Percentiles rank a stretch among this genome's conserved stretches.
Conservation (phyloP, 495 filamentous ascomycete genomes). For the Hapsidospora chrysogenum region DNA sequence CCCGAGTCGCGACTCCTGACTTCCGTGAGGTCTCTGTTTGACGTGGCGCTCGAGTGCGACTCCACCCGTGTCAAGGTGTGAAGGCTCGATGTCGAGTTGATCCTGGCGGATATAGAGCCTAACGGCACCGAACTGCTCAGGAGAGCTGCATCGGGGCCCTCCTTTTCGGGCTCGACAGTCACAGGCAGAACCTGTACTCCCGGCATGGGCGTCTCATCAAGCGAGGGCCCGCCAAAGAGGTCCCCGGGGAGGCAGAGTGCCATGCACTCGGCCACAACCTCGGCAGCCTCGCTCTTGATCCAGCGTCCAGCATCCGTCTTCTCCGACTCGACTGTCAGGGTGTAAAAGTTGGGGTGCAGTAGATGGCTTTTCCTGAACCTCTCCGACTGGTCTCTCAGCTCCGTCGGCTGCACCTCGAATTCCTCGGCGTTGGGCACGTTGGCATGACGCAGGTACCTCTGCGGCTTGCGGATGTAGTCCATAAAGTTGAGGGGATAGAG, state of each 20-base stretch:
- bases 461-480: slow-evolving; percentile 59
- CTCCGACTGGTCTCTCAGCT: slow-evolving; percentile 53
- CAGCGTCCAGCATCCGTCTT: slow-evolving; percentile 51
- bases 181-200: background rate
- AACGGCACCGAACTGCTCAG: slow-evolving; percentile 16
- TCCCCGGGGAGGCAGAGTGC: slow-evolving; percentile 17
- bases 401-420: slow-evolving; percentile 51
- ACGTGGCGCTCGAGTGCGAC: slow-evolving; percentile 23
- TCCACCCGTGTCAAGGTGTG: slow-evolving; percentile 12
- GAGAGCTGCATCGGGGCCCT: slow-evolving; percentile 10
- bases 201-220: slow-evolving; percentile 1
- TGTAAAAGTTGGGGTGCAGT: slow-evolving; percentile 60
- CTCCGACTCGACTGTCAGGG: slow-evolving; percentile 52
- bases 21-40: slow-evolving; percentile 21
- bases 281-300: slow-evolving; percentile 54
- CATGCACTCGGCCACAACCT: slow-evolving; percentile 55
- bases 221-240: background rate
- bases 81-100: slow-evolving; percentile 2
- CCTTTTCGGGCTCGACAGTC: background rate
- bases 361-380: slow-evolving; percentile 48
- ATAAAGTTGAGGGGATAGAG: slow-evolving; percentile 68
- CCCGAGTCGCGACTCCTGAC: slow-evolving; percentile 15
- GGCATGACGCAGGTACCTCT: slow-evolving; percentile 47
- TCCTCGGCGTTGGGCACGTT: slow-evolving; percentile 45
- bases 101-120: slow-evolving; percentile 2